These are phyloP conservation scores for Beauveria scarabaeidicola DNA, from an alignment of 2,329 filamentous ascomycete genomes.

Conservation along the genomic window DNA sequence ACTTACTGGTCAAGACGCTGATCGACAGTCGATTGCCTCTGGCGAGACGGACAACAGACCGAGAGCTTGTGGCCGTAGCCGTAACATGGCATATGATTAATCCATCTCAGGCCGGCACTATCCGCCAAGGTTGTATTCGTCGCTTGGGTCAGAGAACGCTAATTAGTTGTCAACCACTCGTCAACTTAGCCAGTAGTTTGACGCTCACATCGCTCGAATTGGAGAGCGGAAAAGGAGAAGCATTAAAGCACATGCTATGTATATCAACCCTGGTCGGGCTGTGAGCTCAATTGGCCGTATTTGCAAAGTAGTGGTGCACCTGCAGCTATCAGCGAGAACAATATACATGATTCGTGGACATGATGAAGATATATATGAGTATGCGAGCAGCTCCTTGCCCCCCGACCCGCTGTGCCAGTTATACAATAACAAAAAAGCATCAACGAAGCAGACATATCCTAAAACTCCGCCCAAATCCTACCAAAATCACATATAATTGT, in stretches of 20 bases:
- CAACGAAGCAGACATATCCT: no score
- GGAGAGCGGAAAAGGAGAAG: background rate
- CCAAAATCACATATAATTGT: no score
- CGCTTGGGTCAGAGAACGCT: background rate
- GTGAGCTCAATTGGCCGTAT: no score
- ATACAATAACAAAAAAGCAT: no score
- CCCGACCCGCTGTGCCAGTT: no score
- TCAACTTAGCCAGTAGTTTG: background rate
- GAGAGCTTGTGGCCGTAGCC: background rate
- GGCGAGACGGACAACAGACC: background rate
- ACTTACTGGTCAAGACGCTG: background rate
- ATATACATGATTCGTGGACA: no score
- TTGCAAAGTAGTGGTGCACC: no score
- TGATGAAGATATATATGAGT: no score
- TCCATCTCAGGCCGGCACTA: background rate
- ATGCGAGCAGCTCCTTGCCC: no score
- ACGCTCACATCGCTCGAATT: background rate
- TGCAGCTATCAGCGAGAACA: no score
- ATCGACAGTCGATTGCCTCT: background rate
- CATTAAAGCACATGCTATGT: background rate
- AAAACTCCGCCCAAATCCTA: no score
- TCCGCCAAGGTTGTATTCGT: background rate
- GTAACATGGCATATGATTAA: background rate
- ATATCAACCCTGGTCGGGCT: no score
- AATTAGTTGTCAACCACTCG: background rate